Evolutionary conservation across 2,329 filamentous ascomycete species (phyloP).

Genomic region (Zymoseptoria crescenta): DNA sequence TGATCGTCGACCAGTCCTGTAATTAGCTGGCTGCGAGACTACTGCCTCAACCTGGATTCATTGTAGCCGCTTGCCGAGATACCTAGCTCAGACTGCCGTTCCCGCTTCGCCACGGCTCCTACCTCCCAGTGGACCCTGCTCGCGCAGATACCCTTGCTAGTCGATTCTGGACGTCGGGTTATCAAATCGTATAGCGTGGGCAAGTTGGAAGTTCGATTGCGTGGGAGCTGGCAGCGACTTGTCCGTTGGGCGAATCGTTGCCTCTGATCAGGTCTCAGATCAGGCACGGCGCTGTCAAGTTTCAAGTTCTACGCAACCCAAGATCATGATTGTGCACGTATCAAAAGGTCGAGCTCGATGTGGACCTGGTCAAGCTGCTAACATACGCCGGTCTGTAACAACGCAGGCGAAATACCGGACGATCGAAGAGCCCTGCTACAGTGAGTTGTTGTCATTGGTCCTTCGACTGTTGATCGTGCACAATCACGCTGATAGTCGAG

Average conservation of each 20-base stretch:
- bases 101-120: not conserved
- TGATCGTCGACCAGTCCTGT: not conserved
- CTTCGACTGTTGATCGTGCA: not conserved
- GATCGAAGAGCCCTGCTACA: not conserved
- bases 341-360: not conserved
- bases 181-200: not conserved
- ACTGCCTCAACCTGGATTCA: not conserved
- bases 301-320: too few species aligned
- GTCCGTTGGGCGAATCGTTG: not conserved
- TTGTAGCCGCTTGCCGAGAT: not conserved
- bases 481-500: not conserved
- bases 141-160: not conserved
- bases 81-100: not conserved
- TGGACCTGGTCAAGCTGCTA: not conserved
- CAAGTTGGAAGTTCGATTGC: not conserved
- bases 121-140: not conserved
- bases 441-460: not conserved
- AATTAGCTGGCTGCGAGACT: not conserved
- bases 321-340: not conserved
- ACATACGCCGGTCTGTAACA: not conserved
- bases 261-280: not conserved
- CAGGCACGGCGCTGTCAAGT: not conserved
- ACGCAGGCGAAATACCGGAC: not conserved
- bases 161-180: not conserved
- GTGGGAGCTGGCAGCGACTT: not conserved